Percentiles rank a stretch among this genome's conserved stretches.
phyloP scores from a whole-genome alignment of 176 grass and related monocot genomes.

The Poa pratensis region DNA sequence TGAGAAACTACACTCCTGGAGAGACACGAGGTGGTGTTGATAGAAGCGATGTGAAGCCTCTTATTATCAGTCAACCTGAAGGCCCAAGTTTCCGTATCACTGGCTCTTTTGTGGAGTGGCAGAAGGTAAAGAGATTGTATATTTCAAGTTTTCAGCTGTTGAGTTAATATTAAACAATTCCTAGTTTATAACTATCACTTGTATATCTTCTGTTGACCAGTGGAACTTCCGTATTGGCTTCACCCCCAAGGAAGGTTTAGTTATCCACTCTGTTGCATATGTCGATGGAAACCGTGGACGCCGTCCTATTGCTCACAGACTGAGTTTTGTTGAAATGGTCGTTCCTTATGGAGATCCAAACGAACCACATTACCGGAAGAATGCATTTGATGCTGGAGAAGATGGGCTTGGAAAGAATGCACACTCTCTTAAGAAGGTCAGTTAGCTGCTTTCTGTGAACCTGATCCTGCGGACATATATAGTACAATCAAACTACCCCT shows the following conservation, averaged over 20 bases:
- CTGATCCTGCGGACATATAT: not conserved
- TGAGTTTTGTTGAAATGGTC: slow-evolving; percentile 99
- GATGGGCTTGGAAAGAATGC: slow-evolving; percentile 99
- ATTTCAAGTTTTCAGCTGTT: not conserved
- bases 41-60: slow-evolving; percentile 89
- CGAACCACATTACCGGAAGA: slow-evolving; percentile 98
- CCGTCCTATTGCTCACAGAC: slow-evolving; percentile 82
- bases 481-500: too few species aligned
- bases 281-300: slow-evolving; percentile 95
- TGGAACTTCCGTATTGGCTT: slow-evolving; percentile 99
- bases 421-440: slow-evolving; percentile 97
- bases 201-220: slow-evolving; percentile 46
- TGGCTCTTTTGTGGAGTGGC: slow-evolving; percentile 97
- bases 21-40: slow-evolving; percentile 97
- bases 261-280: slow-evolving; percentile 95
- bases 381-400: slow-evolving; percentile 99
- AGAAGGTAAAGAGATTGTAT: slow-evolving; percentile 68
- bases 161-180: slow-evolving; percentile 15
- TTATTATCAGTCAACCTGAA: slow-evolving; percentile 91
- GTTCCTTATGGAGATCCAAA: slow-evolving; percentile 99
- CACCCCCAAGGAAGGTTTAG: slow-evolving; percentile 94
- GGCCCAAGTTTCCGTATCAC: slow-evolving; percentile 97
- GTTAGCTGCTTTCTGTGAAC: not conserved
- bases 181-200: not conserved
- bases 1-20: slow-evolving; percentile 98